These are phyloP conservation scores for Musa balbisiana DNA, from an alignment of 202 grass and related monocot genomes.

Conservation along the genomic window DNA sequence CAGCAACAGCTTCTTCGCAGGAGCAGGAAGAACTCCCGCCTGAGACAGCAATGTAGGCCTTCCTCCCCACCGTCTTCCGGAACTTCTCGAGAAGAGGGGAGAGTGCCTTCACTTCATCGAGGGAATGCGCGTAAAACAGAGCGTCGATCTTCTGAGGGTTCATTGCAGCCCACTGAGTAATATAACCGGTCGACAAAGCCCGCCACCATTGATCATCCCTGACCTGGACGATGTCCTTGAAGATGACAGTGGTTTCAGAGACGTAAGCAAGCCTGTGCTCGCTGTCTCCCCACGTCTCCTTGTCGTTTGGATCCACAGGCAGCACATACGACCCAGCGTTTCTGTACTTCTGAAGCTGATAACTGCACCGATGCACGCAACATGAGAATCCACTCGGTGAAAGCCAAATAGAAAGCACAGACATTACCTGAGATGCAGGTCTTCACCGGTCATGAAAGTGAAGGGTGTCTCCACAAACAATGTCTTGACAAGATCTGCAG, in stretches of 20 bases:
- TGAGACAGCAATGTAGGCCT: slow-evolving; percentile 81
- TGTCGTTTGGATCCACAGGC: slow-evolving; percentile 62
- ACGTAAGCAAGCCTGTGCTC: slow-evolving; percentile 93
- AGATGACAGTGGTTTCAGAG: slow-evolving; percentile 81
- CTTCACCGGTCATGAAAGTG: slow-evolving; percentile 94
- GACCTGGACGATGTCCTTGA: slow-evolving; percentile 87
- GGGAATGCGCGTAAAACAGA: slow-evolving; percentile 84
- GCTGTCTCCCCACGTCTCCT: slow-evolving; percentile 86
- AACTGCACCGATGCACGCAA: slow-evolving; percentile 24
- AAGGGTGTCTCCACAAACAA: slow-evolving; percentile 85
- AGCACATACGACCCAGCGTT: slow-evolving; percentile 72
- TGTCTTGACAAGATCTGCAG: slow-evolving; percentile 64
- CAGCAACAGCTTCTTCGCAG: slow-evolving; percentile 47
- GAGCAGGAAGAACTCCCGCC: slow-evolving; percentile 55
- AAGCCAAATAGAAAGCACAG: background rate
- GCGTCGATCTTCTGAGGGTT: slow-evolving; percentile 88
- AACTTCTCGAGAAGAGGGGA: slow-evolving; percentile 68
- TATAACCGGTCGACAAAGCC: slow-evolving; percentile 71
- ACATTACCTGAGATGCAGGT: slow-evolving; percentile 67
- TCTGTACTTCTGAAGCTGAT: slow-evolving; percentile 97
- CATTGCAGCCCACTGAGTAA: slow-evolving; percentile 93
- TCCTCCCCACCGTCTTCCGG: slow-evolving; percentile 35
- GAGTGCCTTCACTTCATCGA: slow-evolving; percentile 52
- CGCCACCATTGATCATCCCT: slow-evolving; percentile 96
- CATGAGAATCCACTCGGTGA: too few species aligned